Conservation (phyloP, 2,329 filamentous ascomycete species). For the Pseudocercospora fuligena region DNA sequence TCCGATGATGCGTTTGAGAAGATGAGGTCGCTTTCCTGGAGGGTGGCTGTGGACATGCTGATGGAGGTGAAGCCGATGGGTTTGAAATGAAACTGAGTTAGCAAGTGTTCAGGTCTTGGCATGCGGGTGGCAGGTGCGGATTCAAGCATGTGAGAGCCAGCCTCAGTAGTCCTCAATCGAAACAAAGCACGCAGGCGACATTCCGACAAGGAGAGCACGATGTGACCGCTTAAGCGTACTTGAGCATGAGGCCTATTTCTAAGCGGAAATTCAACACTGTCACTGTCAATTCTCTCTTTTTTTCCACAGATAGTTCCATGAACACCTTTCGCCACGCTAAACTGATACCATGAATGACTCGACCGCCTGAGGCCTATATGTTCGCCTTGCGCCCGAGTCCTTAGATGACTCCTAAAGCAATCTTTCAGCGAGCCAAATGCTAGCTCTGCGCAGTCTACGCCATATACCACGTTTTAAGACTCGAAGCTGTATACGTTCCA, state of each 20-base stretch:
- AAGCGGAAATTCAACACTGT: neutral
- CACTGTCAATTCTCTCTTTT: neutral
- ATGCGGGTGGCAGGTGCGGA: neutral
- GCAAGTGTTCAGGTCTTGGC: neutral
- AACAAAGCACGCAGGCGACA: too few species aligned
- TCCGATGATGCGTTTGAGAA: conserved; percentile 64
- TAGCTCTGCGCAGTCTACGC: neutral
- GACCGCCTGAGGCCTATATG: neutral
- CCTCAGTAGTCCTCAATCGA: too few species aligned
- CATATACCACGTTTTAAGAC: too few species aligned
- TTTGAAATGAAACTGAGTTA: neutral
- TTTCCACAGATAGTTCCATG: neutral
- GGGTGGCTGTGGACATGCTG: conserved; percentile 9
- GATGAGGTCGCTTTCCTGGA: conserved; percentile 49
- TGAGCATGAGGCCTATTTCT: neutral
- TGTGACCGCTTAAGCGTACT: neutral
- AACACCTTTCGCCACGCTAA: conserved; percentile 2
- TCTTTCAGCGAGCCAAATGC: neutral
- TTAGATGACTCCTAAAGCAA: neutral
- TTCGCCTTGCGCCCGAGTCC: neutral
- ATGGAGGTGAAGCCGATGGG: too few species aligned
- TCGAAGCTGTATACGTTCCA: too few species aligned
- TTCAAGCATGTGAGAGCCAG: neutral
- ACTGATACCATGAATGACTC: neutral
- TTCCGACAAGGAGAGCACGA: too few species aligned